phyloP scores from a whole-genome alignment of 179 eudicot genomes.

The Kewa caespitosa region DNA sequence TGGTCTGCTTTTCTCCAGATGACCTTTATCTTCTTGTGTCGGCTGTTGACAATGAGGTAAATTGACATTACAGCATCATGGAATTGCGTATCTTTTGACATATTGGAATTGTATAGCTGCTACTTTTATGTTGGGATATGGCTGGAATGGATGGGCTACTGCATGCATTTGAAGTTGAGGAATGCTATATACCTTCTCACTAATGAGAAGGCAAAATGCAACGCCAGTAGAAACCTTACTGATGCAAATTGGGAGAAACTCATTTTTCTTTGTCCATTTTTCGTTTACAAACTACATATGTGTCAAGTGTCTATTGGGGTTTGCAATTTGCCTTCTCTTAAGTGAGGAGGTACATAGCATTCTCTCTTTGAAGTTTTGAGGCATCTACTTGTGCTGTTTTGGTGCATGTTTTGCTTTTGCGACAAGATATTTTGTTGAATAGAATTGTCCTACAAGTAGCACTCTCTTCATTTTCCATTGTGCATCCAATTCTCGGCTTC shows the following conservation, averaged over 20 bases:
- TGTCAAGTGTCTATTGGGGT: too few relatives aligned
- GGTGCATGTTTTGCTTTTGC: not conserved
- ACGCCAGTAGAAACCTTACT: too few relatives aligned
- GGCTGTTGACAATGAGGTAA: constrained; percentile 93
- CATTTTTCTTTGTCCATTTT: too few relatives aligned
- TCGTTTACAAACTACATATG: too few relatives aligned
- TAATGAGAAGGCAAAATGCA: too few relatives aligned
- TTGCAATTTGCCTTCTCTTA: too few relatives aligned
- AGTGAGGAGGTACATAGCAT: too few relatives aligned
- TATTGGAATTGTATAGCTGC: not conserved
- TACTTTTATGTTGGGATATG: not conserved
- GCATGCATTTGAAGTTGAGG: not conserved
- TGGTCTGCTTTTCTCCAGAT: constrained; percentile 96
- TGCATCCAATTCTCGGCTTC: not conserved
- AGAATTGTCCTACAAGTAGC: not conserved
- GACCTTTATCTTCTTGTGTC: constrained; percentile 89
- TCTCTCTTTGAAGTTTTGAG: too few relatives aligned
- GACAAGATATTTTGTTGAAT: not conserved
- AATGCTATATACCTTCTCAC: too few relatives aligned
- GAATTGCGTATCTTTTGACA: not conserved
- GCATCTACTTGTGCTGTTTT: not conserved
- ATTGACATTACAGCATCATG: not conserved
- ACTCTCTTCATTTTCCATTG: not conserved
- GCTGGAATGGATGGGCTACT: not conserved
- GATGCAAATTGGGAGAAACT: too few relatives aligned